A percentile compares a stretch with the other conserved stretches of the same genome.
These are phyloP conservation scores for Ustilago cynodontis DNA, from an alignment of 1,284 basidiomycete species.

Conservation along the genomic window DNA sequence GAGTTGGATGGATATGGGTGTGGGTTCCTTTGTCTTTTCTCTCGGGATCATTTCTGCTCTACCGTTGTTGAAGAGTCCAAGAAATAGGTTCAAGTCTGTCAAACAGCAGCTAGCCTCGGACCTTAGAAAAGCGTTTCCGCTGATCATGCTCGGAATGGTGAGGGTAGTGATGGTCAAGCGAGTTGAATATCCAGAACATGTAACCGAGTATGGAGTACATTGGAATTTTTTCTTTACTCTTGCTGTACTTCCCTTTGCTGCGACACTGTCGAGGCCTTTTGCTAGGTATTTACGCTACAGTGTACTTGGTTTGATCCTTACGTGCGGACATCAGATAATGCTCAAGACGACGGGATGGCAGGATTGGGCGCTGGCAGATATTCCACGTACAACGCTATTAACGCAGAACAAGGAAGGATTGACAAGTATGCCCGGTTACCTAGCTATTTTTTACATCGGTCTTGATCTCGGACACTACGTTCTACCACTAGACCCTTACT, in stretches of 20 bases:
- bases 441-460: conserved; percentile 88
- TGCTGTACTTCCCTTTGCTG: conserved; percentile 81
- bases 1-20: conserved; percentile 95
- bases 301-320: conserved; percentile 76
- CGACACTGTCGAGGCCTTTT: conserved; percentile 74
- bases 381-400: conserved; percentile 75
- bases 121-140: conserved; percentile 76
- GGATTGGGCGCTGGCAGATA: conserved; percentile 47
- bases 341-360: conserved; percentile 42
- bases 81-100: conserved; percentile 31
- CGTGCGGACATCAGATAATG: conserved; percentile 28
- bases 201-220: conserved; percentile 93
- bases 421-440: conserved; percentile 85
- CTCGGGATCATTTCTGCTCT: conserved; percentile 89
- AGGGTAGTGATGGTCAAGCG: conserved; percentile 90
- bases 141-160: conserved; percentile 81
- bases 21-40: conserved; percentile 95
- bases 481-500: conserved; percentile 79
- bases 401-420: conserved; percentile 94
- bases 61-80: conserved; percentile 72
- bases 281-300: conserved; percentile 76
- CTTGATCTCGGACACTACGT: conserved; percentile 84
- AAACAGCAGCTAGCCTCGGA: conserved; percentile 64
- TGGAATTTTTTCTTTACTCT: conserved; percentile 99
- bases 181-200: conserved; percentile 92